Percentiles rank a stretch among this genome's conserved stretches.
These are phyloP conservation scores for Xylaria telfairii DNA, from an alignment of 495 filamentous ascomycete genomes.

Conservation along the genomic window DNA sequence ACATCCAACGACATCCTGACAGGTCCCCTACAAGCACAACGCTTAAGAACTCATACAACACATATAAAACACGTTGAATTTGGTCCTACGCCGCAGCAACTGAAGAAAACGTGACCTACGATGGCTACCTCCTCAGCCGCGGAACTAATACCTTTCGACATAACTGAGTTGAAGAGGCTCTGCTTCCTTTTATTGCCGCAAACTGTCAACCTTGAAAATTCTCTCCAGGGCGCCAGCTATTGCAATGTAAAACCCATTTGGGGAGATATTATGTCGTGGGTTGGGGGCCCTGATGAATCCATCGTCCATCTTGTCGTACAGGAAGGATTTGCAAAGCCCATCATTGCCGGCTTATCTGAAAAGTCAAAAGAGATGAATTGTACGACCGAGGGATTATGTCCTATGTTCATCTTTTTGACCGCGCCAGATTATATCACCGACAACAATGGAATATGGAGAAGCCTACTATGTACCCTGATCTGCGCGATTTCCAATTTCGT, in stretches of 20 bases:
- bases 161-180: not conserved
- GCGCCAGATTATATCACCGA: not conserved
- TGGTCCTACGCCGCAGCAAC: not conserved
- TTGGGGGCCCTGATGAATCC: not conserved
- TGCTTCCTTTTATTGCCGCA: not conserved
- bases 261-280: not conserved
- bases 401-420: not conserved
- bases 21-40: not conserved
- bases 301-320: no score
- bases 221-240: no score
- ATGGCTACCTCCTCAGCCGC: not conserved
- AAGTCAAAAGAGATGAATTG: not conserved
- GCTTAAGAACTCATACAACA: not conserved
- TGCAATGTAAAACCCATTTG: not conserved
- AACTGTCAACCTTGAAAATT: not conserved
- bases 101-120: not conserved
- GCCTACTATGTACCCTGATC: slow-evolving; percentile 5
- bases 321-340: not conserved
- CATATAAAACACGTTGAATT: not conserved
- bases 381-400: not conserved
- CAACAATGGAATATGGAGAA: not conserved
- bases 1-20: not conserved
- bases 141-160: not conserved
- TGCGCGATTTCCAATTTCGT: not conserved
- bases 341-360: not conserved